Base-by-base conservation (phyloP, 2,329 filamentous ascomycete species). In the Neocucurbitaria cava region DNA sequence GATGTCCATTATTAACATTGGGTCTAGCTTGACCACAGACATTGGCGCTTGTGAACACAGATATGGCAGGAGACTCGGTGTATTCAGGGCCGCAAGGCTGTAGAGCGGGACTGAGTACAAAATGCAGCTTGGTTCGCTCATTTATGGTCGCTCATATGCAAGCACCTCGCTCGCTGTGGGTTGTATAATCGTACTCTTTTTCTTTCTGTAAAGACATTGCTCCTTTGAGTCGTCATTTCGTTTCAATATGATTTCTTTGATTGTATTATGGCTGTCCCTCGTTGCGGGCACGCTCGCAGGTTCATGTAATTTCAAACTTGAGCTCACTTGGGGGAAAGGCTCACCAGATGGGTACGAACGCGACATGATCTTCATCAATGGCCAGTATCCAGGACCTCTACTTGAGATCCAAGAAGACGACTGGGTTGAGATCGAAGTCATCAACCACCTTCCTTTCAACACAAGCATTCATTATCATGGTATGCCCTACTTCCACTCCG, bases 401-500 rank as follows among this genome's bases (percentile, higher is more conserved):
- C 38, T 70, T 4, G 60, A 62, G 15, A 40, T 69, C 11, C 31
- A 61, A 3, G 59, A 69, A 46, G 66, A 45, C 28, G 66, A 71
- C 17, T 63, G 58, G 54, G 64, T 69, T 1, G 64, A 68, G 42
- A 58, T 71, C 30, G 59, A 56, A 38, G 79, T 85, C 2, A 62
- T 74, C 36, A 85, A 85, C 61, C 58, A 74, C 5, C 76, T 81
- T 20, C 79, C 81, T 0, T 77, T 75, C 46, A 80, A 82, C 54
- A 78, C 79, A 1, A 80, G 79, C 1, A 59, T 85, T 4, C 83
- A 85, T 61, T 83, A 76, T 31, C 82, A 84, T 47, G 82, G 83
- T 68, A 58, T 18, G 35, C 36, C 13, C 10, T 3, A 9, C 15
- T 39, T 7, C 3, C 10, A 8, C 9, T 38, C 10, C 23, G 39